Evolutionary conservation across 2,329 filamentous ascomycete species (phyloP).

Genomic region (Venturia effusa): DNA sequence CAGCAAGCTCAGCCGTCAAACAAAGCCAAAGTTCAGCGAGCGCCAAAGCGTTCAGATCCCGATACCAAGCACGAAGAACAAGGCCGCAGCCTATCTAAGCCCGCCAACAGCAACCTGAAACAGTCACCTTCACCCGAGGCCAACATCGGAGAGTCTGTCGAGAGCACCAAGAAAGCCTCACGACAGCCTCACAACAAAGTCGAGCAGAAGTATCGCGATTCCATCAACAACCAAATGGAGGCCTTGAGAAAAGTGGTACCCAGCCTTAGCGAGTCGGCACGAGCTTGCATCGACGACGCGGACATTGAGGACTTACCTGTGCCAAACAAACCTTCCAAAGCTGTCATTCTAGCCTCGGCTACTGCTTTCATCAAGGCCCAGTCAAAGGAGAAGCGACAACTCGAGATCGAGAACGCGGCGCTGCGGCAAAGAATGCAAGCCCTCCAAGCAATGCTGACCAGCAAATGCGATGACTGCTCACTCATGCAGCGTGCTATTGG

Average conservation of each 20-base stretch:
- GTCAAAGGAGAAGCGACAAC: slow-evolving; percentile 30
- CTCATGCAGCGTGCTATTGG: slow-evolving; percentile 33
- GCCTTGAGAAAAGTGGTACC: slow-evolving; percentile 29
- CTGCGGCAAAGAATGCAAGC: slow-evolving; percentile 30
- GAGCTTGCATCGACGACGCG: slow-evolving; percentile 8
- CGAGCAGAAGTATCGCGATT: slow-evolving; percentile 36
- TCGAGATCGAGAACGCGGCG: slow-evolving; percentile 28
- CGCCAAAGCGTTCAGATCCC: not conserved
- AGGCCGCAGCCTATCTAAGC: not conserved
- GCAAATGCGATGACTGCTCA: slow-evolving; percentile 34
- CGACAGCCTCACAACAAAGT: slow-evolving; percentile 34
- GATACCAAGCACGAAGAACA: not conserved
- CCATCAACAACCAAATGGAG: slow-evolving; percentile 35
- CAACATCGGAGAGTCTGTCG: slow-evolving; percentile 15
- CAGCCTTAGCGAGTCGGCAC: slow-evolving; percentile 24
- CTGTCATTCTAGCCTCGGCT: slow-evolving; percentile 35
- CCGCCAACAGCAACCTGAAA: not conserved
- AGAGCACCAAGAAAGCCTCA: slow-evolving; percentile 20
- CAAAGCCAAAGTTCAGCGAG: not conserved
- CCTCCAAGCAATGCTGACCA: slow-evolving; percentile 30
- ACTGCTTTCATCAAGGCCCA: slow-evolving; percentile 36
- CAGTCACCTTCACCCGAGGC: slow-evolving; percentile 13
- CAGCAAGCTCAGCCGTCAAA: not conserved
- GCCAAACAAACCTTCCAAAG: slow-evolving; percentile 32
- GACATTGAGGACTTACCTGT: slow-evolving; percentile 34